Conservation (phyloP, 73 alveolate genomes). For the Paramecium bursaria region DNA sequence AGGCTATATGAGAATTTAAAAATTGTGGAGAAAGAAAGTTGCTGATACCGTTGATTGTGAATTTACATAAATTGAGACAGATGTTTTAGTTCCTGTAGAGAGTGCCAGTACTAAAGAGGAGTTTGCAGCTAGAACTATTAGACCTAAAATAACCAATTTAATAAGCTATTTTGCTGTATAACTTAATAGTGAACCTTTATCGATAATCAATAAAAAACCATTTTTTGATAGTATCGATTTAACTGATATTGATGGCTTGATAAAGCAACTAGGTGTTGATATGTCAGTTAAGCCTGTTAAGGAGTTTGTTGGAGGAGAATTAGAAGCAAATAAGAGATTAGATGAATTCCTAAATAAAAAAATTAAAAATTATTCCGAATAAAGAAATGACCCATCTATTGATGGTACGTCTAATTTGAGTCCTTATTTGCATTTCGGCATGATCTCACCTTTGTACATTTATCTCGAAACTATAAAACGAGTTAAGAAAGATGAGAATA, state of each 20-base stretch:
- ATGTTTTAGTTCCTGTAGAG: conserved; percentile 50
- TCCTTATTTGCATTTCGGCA: conserved; percentile 49
- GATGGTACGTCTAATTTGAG: conserved; percentile 45
- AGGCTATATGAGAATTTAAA: conserved; percentile 7
- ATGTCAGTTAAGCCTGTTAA: conserved; percentile 1
- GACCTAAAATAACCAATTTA: conserved; percentile 29
- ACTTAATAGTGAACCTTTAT: too few species aligned
- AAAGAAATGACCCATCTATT: conserved; percentile 59
- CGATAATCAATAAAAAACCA: too few species aligned
- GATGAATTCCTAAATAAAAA: conserved; percentile 15
- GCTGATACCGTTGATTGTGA: conserved; percentile 14
- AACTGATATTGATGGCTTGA: not conserved
- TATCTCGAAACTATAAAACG: conserved; percentile 9
- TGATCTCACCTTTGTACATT: conserved; percentile 1
- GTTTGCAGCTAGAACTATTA: conserved; percentile 42
- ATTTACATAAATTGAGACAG: conserved; percentile 42
- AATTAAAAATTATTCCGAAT: conserved; percentile 28
- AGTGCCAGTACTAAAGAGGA: conserved; percentile 52
- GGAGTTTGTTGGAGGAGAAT: conserved; percentile 41
- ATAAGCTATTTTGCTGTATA: too few species aligned
- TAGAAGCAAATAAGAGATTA: conserved; percentile 32
- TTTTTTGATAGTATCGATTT: too few species aligned
- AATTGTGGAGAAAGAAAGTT: conserved; percentile 50
- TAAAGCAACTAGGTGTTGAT: conserved; percentile 48
- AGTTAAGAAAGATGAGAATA: not conserved